Base-by-base conservation (phyloP, 306 rosid genomes). In the Quercus cerris region DNA sequence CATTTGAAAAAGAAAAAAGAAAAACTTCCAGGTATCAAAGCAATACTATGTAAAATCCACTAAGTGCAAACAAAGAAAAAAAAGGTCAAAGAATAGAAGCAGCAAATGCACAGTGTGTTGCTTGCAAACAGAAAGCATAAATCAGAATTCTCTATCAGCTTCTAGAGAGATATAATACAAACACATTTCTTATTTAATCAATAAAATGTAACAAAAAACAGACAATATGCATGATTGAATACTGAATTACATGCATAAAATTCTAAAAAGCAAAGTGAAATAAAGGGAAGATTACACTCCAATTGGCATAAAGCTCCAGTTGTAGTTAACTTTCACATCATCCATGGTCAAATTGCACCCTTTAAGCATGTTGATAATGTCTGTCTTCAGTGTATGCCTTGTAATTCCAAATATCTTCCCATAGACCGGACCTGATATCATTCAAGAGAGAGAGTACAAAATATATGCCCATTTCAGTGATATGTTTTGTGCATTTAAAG, bases 321-420 rank as follows among this genome's bases (percentile, higher is more conserved):
- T 77, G 81, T 93, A 91, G 0, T 96, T 91, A 41, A 90, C 79
- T 87, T 88, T 96, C 70, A 91, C 89, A 90, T 91, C 97, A 11
- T 90, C 91, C 81, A 88, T 54, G 46, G 88, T 81, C 91, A 96
- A 81, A 73, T 88, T 83, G 67, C 86, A 93, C 35, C 89, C 93
- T 70, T 96, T 89, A 38, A 96, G 90, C 77, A 85, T 52, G 83
- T 81, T 78, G 79, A 93, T 80, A 74, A 90, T 46, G 80, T 96
- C 99, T 9, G 94, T 89, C 87, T 88, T 96, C 79, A 96, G 87
- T 8, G 83, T 85, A 71, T 86, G 69, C 75, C 62, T 87, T 62
- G 68, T 77, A 77, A 80, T 22, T 11, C 94, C 90, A 1, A 6
- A 0, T 82, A 93, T 79, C 82, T 46, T 93, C 74, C 79, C 98